Evolutionary conservation across 257 asterid species (phyloP).

Genomic region (Solanum chiquidenum): DNA sequence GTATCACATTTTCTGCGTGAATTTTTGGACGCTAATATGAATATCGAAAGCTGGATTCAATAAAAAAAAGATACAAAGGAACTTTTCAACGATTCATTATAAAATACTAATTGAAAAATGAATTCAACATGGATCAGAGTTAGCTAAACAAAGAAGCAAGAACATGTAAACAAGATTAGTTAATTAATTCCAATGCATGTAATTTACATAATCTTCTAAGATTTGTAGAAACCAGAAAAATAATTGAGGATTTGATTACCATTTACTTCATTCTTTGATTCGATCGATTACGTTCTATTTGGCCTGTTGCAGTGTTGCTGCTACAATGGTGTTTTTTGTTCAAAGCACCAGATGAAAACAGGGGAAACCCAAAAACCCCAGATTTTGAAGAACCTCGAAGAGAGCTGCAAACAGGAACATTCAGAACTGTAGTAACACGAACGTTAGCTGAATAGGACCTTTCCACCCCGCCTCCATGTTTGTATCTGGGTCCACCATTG

Average conservation of each 20-base stretch:
- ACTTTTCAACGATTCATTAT: neutral
- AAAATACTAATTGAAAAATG: no score
- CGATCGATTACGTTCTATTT: slow-evolving; percentile 31
- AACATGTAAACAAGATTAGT: neutral
- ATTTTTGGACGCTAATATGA: no score
- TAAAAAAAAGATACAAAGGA: neutral
- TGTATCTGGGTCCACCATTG: slow-evolving; percentile 46
- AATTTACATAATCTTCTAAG: neutral
- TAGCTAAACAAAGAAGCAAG: neutral
- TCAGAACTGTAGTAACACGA: slow-evolving; percentile 79
- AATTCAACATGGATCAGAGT: neutral
- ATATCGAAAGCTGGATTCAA: no score
- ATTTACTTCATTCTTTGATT: slow-evolving; percentile 12
- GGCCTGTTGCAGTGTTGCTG: slow-evolving; percentile 13
- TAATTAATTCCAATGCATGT: neutral
- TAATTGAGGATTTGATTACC: neutral
- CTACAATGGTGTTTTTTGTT: slow-evolving; percentile 19
- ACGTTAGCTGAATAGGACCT: slow-evolving; percentile 86
- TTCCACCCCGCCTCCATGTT: slow-evolving; percentile 66
- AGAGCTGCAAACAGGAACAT: slow-evolving; percentile 73
- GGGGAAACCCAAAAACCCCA: slow-evolving; percentile 69
- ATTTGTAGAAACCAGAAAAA: neutral
- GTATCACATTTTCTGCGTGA: no score
- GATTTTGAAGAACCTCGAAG: slow-evolving; percentile 74
- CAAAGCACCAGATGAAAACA: slow-evolving; percentile 37